Conservation (phyloP, 208 protist species). For the Trypanosoma cruzi region DNA sequence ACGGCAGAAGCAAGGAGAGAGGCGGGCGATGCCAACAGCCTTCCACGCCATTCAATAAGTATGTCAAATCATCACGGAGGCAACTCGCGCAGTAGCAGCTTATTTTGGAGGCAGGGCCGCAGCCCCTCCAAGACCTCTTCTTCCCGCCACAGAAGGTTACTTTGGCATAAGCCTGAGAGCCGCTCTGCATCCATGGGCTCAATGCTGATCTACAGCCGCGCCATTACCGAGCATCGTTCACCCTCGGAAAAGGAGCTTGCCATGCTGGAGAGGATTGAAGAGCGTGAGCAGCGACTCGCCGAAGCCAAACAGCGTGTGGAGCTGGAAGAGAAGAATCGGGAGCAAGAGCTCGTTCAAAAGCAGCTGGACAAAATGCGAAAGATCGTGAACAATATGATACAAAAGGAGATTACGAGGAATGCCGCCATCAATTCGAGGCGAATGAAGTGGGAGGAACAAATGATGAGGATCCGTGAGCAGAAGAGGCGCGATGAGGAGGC, state of each 20-base stretch:
- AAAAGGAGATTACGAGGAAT: slow-evolving; percentile 31
- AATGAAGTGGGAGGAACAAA: slow-evolving; percentile 29
- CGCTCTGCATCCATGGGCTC: slow-evolving; percentile 28
- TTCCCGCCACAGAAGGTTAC: slow-evolving; percentile 16
- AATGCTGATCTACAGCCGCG: slow-evolving; percentile 48
- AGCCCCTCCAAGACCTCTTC: slow-evolving; percentile 4
- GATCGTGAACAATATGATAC: slow-evolving; percentile 20
- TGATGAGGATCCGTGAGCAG: slow-evolving; percentile 31
- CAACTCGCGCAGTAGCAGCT: slow-evolving; percentile 27
- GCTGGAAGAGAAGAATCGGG: slow-evolving; percentile 36
- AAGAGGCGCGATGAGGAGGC: slow-evolving; percentile 29
- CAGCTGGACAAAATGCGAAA: slow-evolving; percentile 34
- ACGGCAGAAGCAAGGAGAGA: background rate
- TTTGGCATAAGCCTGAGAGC: slow-evolving; percentile 24
- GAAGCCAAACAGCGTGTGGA: slow-evolving; percentile 43
- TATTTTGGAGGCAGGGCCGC: slow-evolving; percentile 11
- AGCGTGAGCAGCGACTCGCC: slow-evolving; percentile 44
- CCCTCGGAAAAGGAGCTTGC: slow-evolving; percentile 38
- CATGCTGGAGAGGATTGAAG: slow-evolving; percentile 59
- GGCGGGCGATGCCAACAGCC: background rate
- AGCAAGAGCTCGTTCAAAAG: slow-evolving; percentile 40
- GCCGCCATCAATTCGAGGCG: background rate
- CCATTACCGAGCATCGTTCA: slow-evolving; percentile 38
- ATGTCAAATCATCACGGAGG: background rate
- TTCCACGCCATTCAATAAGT: background rate